Evolutionary conservation across 169 alveolate genomes (phyloP), one percentile per base, ranked within the genome.

Genomic region (Plasmodium coatneyi): DNA sequence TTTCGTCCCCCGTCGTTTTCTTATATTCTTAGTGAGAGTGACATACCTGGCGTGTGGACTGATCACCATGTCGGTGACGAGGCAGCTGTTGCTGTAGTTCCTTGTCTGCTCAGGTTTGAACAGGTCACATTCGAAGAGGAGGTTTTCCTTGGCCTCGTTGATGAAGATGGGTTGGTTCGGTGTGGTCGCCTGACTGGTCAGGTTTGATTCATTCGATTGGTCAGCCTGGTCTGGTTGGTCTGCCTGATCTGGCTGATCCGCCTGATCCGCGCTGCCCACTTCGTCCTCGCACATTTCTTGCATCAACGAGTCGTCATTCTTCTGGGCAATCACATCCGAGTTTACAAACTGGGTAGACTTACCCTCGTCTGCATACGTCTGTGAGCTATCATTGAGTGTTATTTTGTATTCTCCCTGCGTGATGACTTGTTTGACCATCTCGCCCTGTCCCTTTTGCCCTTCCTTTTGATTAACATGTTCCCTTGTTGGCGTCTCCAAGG

Each of bases 41-140:
- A 97, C 95, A 89, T 98, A 98, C 82, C 99, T 92, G 32, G 99
- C 98, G 92, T 98, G 99, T 5, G 98, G 98, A 95, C 97, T 98
- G 28, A 98, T 97, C 36, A 98, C 93, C 74, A 95, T 92, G 93
- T 98, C 99, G 25, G 94, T 76, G 49, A 93, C 39, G 39, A 92
- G 83, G 28, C 95, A 92, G 56, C 97, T 96, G 22, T 71, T 81
- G 78, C 92, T 93, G 56, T 92, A 92, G 2, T 49, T 46, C 0
- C 12, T 71, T 30, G 70, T 76, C 14, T 72, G 25, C 49, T 74
- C 84, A 43, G 81, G 94, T 84, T 66, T 83, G 56, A 71, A 76
- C 10, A 83, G 12, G 80, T 74, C 93, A 43, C 84, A 84, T 60
- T 66, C 89, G 74, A 86, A 83, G 83, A 46, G 10, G 12, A 66